Evolutionary conservation across 495 filamentous ascomycete species (phyloP), one percentile per base, ranked within the genome.

Genomic region (Elasticomyces elasticus): DNA sequence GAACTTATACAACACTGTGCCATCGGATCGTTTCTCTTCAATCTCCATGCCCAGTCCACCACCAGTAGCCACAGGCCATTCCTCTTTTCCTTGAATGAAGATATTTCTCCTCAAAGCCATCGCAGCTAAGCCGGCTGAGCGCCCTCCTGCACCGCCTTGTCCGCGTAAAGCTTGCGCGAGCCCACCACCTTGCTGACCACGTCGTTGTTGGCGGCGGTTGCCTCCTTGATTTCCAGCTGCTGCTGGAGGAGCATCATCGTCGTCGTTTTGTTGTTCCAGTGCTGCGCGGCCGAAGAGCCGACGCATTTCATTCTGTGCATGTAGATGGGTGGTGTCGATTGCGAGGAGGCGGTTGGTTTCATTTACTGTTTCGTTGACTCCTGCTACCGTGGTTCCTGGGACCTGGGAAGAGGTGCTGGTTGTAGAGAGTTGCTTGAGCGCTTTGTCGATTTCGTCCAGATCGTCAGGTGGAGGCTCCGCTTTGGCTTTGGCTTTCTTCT

Each of bases 281-380:
- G 85, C 85, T 25, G 84, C 79, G 51, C 83, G 83, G 0, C 92
- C 92, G 69, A 99, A 99, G 1, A 99, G 70, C 55, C 80, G 82
- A 38, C 87, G 84, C 89, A 99, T 96, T 69, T 99, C 92, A 60
- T 95, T 94, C 5, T 79, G 75, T 13, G 85, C 85, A 64, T 94
- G 94, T 11, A 99, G 78, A 58, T 86, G 79, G 55, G 83, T 78
- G 0, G 85, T 78, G 42, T 92, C 89, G 51, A 96, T 78, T 11
- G 77, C 72, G 1, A 97, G 71, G 27, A 94, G 71, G n/a, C 79
- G 58, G 59, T 71, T 73, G 31, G 80, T 64, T 65, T 72, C 42
- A 51, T 73, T 57, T 12, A 70, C 54, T 60, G 67, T 52, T 48
- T 60, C 51, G 54, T 62, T 55, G 31, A 57, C 52, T 7, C 50